Evolutionary conservation across 108 stramenopile species (phyloP), one percentile per base, ranked within the genome.

Genomic region (Schizochytrium sp.): DNA sequence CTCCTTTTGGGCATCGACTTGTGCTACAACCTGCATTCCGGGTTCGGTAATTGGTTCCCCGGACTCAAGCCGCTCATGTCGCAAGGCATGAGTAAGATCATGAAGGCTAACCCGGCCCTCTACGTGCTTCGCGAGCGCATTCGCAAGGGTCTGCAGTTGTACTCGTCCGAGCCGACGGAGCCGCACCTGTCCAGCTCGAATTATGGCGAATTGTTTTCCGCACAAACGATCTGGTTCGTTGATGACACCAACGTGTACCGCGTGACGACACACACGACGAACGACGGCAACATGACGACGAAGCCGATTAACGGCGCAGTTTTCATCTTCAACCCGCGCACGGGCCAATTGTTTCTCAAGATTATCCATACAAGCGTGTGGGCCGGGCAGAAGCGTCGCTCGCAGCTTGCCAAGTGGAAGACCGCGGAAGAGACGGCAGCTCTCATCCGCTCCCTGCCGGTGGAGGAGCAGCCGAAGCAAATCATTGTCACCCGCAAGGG

Each of bases 231-330:
- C 91, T 98, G 98, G 98, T 99, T 99, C 92, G 98, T 99, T 5
- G 99, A 99, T 91, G 99, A 99, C 92, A 98, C 97, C 44, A 98
- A 98, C 90, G 98, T 99, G 18, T 99, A 99, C 94, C 97, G 99
- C 28, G 98, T 99, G 58, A 98, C 98, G 6, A 98, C 97, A 89
- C 99, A 99, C 95, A 98, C 98, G 95, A 99, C 99, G 14, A 98
- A 98, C 89, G 99, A 98, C 92, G 99, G 99, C 69, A 99, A 99
- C 94, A 91, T 98, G 69, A 97, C 97, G 16, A 98, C 98, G 16
- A 99, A 99, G 93, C 98, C 99, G 44, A 99, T 99, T 95, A 99
- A 99, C 91, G 99, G 99, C 51, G 99, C 98, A 41, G 98, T 99
- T 91, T 98, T 99, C 91, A 99, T 99, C 87, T 98, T 99, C 93